A percentile compares a stretch with the other conserved stretches of the same genome.
Evolutionary conservation across 768 basidiomycete genomes (phyloP).

Genomic region (Clitopilus hobsonii): DNA sequence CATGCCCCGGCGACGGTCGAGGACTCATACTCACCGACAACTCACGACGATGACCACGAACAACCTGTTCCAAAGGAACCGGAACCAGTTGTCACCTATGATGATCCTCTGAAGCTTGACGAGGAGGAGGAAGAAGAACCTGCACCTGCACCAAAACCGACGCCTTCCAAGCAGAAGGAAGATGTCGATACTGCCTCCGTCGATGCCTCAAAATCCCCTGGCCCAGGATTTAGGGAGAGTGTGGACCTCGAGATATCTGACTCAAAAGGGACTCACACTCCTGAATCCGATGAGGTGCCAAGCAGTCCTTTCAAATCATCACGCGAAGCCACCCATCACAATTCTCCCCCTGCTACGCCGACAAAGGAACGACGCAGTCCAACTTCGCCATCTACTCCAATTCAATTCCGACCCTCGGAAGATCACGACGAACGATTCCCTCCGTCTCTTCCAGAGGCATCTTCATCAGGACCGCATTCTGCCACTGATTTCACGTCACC

Average conservation of each 20-base stretch:
- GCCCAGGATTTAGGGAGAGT: slow-evolving; percentile 55
- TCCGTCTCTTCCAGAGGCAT: too few relatives aligned
- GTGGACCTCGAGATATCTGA: slow-evolving; percentile 11
- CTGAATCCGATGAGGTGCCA: neutral
- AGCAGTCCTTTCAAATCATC: neutral
- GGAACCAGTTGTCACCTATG: slow-evolving; percentile 33
- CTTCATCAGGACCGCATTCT: neutral
- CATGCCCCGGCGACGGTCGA: slow-evolving; percentile 15
- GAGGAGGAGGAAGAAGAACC: slow-evolving; percentile 26
- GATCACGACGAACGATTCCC: too few relatives aligned
- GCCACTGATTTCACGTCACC: slow-evolving; percentile 29
- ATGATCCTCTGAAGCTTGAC: slow-evolving; percentile 14
- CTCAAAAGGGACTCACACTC: neutral
- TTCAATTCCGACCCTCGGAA: slow-evolving; percentile 8
- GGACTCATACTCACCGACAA: slow-evolving; percentile 18
- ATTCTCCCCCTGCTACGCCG: neutral
- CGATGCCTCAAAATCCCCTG: slow-evolving; percentile 33
- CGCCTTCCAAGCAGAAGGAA: neutral
- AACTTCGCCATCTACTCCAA: slow-evolving; percentile 12
- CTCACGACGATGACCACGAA: slow-evolving; percentile 17
- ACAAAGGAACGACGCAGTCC: slow-evolving; percentile 15
- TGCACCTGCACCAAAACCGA: too few relatives aligned
- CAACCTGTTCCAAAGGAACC: slow-evolving; percentile 18
- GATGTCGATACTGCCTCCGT: slow-evolving; percentile 18
- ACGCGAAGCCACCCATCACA: neutral